Evolutionary conservation across 176 grass and related monocot genomes (phyloP), one percentile per base, ranked within the genome.

Genomic region (Triticum timopheevii): DNA sequence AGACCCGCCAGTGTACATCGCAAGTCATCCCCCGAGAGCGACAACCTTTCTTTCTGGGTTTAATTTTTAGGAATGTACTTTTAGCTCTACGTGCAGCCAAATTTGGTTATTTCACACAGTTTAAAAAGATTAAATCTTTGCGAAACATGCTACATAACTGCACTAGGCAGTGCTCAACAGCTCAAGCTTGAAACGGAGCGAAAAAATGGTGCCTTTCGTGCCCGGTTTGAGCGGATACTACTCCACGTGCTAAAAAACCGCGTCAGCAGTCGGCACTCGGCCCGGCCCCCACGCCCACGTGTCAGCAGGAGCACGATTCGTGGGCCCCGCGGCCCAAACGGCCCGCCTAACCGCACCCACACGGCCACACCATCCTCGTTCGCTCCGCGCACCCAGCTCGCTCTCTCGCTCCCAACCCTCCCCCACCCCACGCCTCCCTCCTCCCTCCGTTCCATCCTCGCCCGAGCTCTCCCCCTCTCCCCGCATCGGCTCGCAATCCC

Each of bases 291-390:
- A 33, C 16, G 28, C 56, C 74, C 62, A 39, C 30, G 83, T 85
- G 83, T 85, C 83, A 85, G 62, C 22, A 22, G 39, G 12, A 54
- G 42, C 83, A 77, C 61, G 30, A 68, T 1, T 44, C 5, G 35
- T 30, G 82, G 82, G 69, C 35, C 82, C 82, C 54, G 16, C 69
- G 25, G 52, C 69, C 54, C 69, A 40, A 83, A 61, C 81, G 33
- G 81, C 47, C 76, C 76, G 52, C 70, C 69, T 63, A 33, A 75
- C 69, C 13, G 42, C 61, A 36, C 61, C 19, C 25, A n/a, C 28
- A 30, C 28, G 28, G 28, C 28, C 28, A 30, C 25, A n/a, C 11
- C 33, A 19, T 6, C 13, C 23, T 39, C 27, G 56, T 27, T 16
- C 25, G 25, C 59, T 65, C 25, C 82, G 24, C 58, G 39, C 71